Evolutionary conservation across 2,329 filamentous ascomycete genomes (phyloP), one percentile per base, ranked within the genome.

Genomic region (Colletotrichum sp.): DNA sequence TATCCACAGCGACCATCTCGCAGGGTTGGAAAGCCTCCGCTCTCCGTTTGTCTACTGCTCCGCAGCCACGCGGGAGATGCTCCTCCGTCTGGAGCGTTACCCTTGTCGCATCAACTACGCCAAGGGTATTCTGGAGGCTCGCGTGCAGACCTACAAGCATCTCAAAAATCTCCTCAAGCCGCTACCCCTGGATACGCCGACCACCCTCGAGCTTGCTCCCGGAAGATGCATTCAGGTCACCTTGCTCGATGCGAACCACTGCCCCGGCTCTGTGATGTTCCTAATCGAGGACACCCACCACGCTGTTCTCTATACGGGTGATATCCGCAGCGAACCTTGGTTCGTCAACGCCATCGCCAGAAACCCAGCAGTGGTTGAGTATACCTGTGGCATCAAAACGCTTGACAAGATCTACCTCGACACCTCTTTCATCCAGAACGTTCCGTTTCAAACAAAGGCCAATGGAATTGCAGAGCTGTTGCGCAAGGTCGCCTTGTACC

Each of bases 11-110:
- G 96, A 98, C 78, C 96, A 98, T 83, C 89, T 98, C 2, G 89
- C 89, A 43, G 96, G 96, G 0, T 88, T 98, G 2, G 95, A 98
- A 78, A 90, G 88, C 15, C 88, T 96, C 68, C 90, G 91, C 59
- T 91, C 94, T 33, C 94, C 95, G 0, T 98, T 98, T 79, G 91
- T 98, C 24, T 98, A 98, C 83, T 98, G 95, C 84, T 98, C 96
- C 2, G 88, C 93, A 0, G 94, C 94, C 0, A 98, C 96, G 0
- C 90, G 90, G 76, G 93, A 95, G 82, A 92, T 98, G 21, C 87
- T 98, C 1, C 86, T 98, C 18, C 91, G 92, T 2, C 88, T 98
- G 5, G 95, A 98, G 82, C 93, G 93, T 76, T 93, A 93, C 74
- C 90, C 93, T 1, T 93, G 95, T 82, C 91, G 96, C 18, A 90